Conservation (phyloP, 176 grass and related monocot species). For the Melocanna baccifera region DNA sequence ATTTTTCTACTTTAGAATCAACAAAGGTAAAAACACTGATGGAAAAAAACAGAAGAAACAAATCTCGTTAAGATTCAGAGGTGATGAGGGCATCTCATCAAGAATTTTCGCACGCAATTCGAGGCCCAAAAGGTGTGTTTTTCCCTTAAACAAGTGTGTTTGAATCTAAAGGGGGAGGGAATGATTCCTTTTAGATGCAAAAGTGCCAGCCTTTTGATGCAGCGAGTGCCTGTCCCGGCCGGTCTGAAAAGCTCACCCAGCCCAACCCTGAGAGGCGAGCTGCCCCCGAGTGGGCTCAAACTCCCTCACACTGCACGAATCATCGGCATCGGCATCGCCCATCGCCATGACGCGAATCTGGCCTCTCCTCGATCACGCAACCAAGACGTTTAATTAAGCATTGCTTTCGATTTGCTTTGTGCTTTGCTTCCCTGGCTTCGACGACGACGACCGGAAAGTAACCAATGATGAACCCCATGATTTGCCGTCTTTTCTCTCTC, state of each 20-base stretch:
- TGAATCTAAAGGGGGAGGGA: conserved; percentile 49
- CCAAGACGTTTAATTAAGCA: conserved; percentile 4
- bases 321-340: neutral
- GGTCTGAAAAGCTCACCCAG: conserved; percentile 42
- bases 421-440: neutral
- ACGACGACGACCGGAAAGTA: conserved; percentile 27
- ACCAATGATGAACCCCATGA: conserved; percentile 48
- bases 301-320: neutral
- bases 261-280: neutral
- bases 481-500: neutral
- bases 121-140: conserved; percentile 17
- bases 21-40: neutral
- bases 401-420: conserved; percentile 23
- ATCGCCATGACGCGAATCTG: neutral
- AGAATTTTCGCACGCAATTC: conserved; percentile 23
- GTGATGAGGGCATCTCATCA: conserved; percentile 18
- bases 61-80: conserved; percentile 28
- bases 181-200: conserved; percentile 55
- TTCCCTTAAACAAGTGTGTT: conserved; percentile 25
- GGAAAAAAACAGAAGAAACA: neutral
- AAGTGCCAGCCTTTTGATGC: conserved; percentile 47
- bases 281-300: conserved; percentile 12
- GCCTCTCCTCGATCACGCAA: conserved; percentile 15
- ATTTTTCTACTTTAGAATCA: neutral
- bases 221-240: neutral